Conservation (phyloP, 805 yeast genomes). For the Teunomyces tritomae region DNA sequence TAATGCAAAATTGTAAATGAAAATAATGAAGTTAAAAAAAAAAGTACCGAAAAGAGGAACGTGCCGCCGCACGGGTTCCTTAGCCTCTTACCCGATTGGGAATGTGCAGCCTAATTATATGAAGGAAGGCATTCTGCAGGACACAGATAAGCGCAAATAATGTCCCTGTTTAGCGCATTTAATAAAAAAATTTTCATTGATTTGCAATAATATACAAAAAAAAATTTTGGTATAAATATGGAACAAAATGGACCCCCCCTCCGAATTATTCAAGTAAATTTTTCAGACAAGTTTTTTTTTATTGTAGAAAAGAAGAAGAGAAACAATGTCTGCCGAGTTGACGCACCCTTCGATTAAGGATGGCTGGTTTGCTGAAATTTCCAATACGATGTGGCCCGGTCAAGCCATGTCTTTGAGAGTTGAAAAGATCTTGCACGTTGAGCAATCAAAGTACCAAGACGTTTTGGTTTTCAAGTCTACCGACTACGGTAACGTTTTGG, state of each 20-base stretch:
- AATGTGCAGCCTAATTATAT: neutral
- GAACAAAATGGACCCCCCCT: neutral
- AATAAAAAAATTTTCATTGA: neutral
- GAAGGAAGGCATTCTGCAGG: neutral
- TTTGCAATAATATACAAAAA: neutral
- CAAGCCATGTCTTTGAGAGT: conserved; percentile 93
- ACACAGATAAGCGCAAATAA: neutral
- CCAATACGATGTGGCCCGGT: conserved; percentile 98
- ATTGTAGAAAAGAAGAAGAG: neutral
- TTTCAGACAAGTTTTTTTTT: neutral
- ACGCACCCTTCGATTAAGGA: conserved; percentile 63
- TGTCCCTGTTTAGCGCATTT: neutral
- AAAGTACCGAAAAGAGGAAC: no score
- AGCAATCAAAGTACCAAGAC: conserved; percentile 88
- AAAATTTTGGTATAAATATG: neutral
- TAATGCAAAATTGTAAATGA: neutral
- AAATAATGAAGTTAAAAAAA: neutral
- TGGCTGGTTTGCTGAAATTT: conserved; percentile 96
- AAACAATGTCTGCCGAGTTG: conserved; percentile 19
- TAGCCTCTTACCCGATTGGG: neutral
- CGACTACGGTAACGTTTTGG: conserved; percentile 92
- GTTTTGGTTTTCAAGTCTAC: conserved; percentile 90
- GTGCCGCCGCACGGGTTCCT: neutral
- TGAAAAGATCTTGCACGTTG: conserved; percentile 80
- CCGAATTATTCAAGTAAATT: neutral